Percentiles rank a stretch among this genome's conserved stretches.
Evolutionary conservation across 306 rosid species (phyloP).

Genomic region (Rosa rugosa): DNA sequence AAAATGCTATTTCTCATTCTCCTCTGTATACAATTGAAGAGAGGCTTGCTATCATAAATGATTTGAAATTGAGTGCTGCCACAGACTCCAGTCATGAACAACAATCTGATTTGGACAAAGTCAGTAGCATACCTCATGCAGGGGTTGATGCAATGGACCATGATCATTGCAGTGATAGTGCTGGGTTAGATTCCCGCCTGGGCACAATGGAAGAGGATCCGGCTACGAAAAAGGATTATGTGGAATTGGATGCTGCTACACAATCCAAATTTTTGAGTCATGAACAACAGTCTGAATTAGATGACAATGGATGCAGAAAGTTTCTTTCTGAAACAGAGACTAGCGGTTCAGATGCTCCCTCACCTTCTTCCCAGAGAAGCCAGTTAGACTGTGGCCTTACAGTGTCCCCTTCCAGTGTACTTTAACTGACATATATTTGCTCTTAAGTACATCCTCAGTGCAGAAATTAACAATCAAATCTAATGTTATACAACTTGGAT

Average conservation of each 20-base stretch:
- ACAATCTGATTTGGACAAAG: conserved; percentile 3
- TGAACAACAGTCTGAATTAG: conserved; percentile 32
- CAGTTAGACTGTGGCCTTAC: conserved; percentile 41
- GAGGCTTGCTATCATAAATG: conserved; percentile 26
- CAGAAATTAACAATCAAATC: conserved; percentile 8
- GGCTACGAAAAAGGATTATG: conserved; percentile 29
- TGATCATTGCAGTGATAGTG: conserved; percentile 38
- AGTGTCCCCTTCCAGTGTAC: conserved; percentile 56
- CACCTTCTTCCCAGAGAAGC: conserved; percentile 35
- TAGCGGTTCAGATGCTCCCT: conserved; percentile 30
- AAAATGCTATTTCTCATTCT: conserved; percentile 30
- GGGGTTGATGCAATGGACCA: conserved; percentile 40
- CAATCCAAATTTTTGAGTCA: conserved; percentile 33
- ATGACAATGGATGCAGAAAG: conserved; percentile 24
- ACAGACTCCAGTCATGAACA: conserved; percentile 36
- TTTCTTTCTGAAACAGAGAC: conserved; percentile 30
- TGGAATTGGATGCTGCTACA: conserved; percentile 29
- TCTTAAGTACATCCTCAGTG: conserved; percentile 14
- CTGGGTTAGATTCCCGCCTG: conserved; percentile 27
- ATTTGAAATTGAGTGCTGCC: conserved; percentile 32
- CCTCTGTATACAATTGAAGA: conserved; percentile 35
- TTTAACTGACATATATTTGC: conserved; percentile 29
- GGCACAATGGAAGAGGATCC: conserved; percentile 33
- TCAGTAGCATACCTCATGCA: conserved; percentile 34
- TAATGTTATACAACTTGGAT: background rate